Conservation (phyloP, 2,329 filamentous ascomycete species). For the Botrytis squamosa region DNA sequence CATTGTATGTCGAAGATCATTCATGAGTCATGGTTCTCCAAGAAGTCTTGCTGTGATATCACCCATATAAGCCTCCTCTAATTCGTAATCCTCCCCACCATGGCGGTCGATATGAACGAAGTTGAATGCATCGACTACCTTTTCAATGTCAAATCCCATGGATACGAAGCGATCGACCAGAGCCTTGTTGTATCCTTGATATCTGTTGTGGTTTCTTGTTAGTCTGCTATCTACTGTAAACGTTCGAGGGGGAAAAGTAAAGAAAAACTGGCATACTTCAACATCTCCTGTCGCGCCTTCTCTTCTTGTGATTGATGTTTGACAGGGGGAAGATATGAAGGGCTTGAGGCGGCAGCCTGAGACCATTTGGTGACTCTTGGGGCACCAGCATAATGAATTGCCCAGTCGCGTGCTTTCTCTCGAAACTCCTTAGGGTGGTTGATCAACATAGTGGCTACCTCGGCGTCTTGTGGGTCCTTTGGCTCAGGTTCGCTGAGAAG, state of each 20-base stretch:
- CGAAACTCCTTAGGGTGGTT: constrained; percentile 76
- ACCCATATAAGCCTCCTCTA: constrained; percentile 88
- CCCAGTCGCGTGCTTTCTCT: constrained; percentile 85
- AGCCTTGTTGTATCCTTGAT: constrained; percentile 82
- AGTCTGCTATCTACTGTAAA: constrained; percentile 23
- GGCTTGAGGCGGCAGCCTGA: constrained; percentile 44
- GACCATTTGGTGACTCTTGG: constrained; percentile 54
- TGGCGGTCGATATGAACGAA: constrained; percentile 79
- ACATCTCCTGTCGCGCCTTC: constrained; percentile 30
- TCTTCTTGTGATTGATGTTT: constrained; percentile 34
- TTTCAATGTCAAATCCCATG: constrained; percentile 89
- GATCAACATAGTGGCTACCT: constrained; percentile 89
- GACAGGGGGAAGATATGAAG: constrained; percentile 30
- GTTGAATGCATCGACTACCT: constrained; percentile 81
- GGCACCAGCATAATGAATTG: constrained; percentile 77
- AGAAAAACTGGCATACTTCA: constrained; percentile 27
- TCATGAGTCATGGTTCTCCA: constrained; percentile 57
- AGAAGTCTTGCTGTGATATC: constrained; percentile 85
- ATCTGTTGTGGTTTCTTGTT: constrained; percentile 51
- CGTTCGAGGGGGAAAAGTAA: neutral
- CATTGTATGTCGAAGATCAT: constrained; percentile 11
- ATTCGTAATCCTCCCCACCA: constrained; percentile 73
- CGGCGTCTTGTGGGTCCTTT: constrained; percentile 93
- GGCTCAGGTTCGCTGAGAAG: constrained; percentile 92
- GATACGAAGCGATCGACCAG: constrained; percentile 79